phyloP scores from a whole-genome alignment of 2,329 filamentous ascomycete genomes.

The Talaromyces sp. region DNA sequence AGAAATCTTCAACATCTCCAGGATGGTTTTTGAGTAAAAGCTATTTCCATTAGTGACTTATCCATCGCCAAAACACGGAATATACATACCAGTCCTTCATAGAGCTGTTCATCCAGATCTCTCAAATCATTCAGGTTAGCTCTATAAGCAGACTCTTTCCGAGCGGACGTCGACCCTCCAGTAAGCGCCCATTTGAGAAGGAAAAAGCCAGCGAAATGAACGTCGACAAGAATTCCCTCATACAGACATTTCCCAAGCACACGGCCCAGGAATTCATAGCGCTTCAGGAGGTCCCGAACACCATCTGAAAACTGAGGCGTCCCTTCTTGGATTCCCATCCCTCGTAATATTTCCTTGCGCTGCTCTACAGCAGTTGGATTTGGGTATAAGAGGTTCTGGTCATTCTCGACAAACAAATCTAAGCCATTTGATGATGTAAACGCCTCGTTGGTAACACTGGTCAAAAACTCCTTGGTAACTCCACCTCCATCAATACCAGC shows the following conservation, averaged over 20 bases:
- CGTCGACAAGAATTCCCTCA: constrained; percentile 90
- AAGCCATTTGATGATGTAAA: constrained; percentile 58
- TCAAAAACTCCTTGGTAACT: constrained; percentile 95
- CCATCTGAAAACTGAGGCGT: constrained; percentile 53
- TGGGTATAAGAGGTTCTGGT: constrained; percentile 80
- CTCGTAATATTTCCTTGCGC: constrained; percentile 53
- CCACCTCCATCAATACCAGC: constrained; percentile 95
- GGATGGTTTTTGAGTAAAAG: constrained; percentile 75
- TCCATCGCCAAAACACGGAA: neutral
- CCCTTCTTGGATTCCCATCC: constrained; percentile 47
- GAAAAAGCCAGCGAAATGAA: constrained; percentile 92
- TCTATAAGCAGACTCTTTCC: constrained; percentile 68
- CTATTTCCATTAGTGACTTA: constrained; percentile 18
- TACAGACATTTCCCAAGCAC: constrained; percentile 96
- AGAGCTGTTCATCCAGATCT: constrained; percentile 85
- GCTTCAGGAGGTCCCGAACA: constrained; percentile 59
- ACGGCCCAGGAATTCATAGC: constrained; percentile 87
- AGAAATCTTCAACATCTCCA: constrained; percentile 73
- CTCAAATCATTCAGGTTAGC: constrained; percentile 92
- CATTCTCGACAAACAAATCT: constrained; percentile 74
- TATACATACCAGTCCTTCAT: constrained; percentile 67
- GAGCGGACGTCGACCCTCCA: constrained; percentile 56
- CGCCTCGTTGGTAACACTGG: constrained; percentile 77
- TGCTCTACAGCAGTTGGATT: constrained; percentile 75
- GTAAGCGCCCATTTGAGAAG: constrained; percentile 88